Conservation (phyloP, 441 rosid genomes). For the Gossypium gossypioides region DNA sequence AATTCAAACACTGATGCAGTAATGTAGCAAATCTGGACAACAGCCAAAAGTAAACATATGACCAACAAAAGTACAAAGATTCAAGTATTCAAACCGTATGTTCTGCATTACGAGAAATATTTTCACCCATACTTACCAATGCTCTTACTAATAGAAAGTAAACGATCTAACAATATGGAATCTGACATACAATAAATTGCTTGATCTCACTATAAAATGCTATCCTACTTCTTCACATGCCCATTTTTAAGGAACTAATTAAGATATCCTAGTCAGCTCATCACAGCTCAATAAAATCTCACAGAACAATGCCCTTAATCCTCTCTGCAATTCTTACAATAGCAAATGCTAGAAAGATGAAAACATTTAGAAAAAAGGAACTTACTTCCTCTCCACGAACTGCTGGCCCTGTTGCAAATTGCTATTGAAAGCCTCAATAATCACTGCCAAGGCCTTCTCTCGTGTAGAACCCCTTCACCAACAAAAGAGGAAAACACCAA, state of each 20-base stretch:
- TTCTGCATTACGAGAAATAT: not conserved
- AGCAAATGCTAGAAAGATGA: not conserved
- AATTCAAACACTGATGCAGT: constrained; percentile 57
- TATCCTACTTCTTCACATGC: not conserved
- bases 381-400: constrained; percentile 77
- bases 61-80: not conserved
- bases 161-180: not conserved
- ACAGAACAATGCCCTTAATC: not conserved
- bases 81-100: not conserved
- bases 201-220: not conserved
- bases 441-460: constrained; percentile 65
- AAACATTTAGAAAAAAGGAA: not conserved
- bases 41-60: constrained; percentile 1
- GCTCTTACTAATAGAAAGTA: not conserved
- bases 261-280: not conserved
- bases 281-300: not conserved
- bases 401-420: constrained; percentile 45
- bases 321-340: not conserved
- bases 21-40: constrained; percentile 69
- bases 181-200: not conserved
- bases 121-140: not conserved
- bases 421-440: constrained; percentile 64
- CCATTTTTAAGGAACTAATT: not conserved
- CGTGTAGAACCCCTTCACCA: constrained; percentile 69
- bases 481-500: constrained; percentile 5